Evolutionary conservation across 768 basidiomycete species (phyloP).

Genomic region (Suillus bovinus): DNA sequence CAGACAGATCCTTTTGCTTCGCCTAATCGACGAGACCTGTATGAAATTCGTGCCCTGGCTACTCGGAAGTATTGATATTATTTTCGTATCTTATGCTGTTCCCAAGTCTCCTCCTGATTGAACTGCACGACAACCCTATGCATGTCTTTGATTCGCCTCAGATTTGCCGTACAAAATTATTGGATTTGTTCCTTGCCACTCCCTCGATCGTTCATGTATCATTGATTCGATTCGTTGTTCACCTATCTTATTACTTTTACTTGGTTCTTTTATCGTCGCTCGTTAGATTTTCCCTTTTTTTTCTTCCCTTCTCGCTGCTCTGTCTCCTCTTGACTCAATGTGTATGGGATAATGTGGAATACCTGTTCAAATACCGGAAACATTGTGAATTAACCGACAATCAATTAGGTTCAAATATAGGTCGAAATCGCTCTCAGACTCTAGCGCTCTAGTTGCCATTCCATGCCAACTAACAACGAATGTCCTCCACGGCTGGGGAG

Average conservation of each 20-base stretch:
- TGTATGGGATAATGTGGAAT: conserved; percentile 39
- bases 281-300: conserved; percentile 16
- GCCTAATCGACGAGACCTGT: conserved; percentile 65
- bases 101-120: neutral
- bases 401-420: neutral
- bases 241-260: conserved; percentile 28
- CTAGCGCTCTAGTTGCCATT: neutral
- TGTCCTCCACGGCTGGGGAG: conserved; percentile 7
- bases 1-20: conserved; percentile 30
- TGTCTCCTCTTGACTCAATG: conserved; percentile 26
- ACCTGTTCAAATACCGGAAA: conserved; percentile 28
- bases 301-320: conserved; percentile 16
- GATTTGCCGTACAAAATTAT: conserved; percentile 23
- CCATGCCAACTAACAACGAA: conserved; percentile 5
- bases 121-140: conserved; percentile 8
- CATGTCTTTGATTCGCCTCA: conserved; percentile 10
- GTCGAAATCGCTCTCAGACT: neutral
- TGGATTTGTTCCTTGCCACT: conserved; percentile 19
- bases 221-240: conserved; percentile 16
- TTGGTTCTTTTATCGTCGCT: conserved; percentile 25
- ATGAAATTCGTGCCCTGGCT: conserved; percentile 82
- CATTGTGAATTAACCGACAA: neutral
- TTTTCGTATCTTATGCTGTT: conserved; percentile 9
- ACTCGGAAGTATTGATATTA: conserved; percentile 72
- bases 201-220: conserved; percentile 29